Conservation (phyloP, 768 basidiomycete species). For the Gymnopilus dilepis region DNA sequence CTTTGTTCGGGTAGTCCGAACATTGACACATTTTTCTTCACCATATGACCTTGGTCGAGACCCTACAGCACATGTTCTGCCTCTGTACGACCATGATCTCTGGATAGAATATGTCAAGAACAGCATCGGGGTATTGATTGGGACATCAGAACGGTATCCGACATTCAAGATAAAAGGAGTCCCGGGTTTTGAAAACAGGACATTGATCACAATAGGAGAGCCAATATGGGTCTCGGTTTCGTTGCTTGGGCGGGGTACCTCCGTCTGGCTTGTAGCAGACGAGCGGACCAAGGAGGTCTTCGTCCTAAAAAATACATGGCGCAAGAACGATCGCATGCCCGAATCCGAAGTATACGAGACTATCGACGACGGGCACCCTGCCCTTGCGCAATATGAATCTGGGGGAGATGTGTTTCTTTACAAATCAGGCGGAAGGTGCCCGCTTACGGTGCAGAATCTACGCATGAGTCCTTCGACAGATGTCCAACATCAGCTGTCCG, state of each 20-base stretch:
- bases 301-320: background rate
- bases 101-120: background rate
- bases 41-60: conserved; percentile 17
- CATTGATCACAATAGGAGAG: background rate
- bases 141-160: background rate
- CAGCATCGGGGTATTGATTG: background rate
- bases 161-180: background rate
- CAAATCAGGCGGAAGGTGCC: background rate
- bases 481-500: too few relatives aligned
- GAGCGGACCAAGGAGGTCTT: background rate
- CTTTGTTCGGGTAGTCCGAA: conserved; percentile 32
- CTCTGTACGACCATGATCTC: background rate
- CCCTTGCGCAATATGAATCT: conserved; percentile 23
- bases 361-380: background rate
- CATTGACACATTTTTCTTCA: conserved; percentile 23
- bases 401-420: conserved; percentile 18
- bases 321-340: background rate
- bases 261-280: background rate
- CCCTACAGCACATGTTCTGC: background rate
- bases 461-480: background rate
- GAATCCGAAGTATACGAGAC: background rate
- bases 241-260: background rate
- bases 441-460: background rate
- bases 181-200: background rate
- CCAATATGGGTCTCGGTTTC: background rate